phyloP scores from a whole-genome alignment of 805 yeast species.

The Brettanomyces anomalus region DNA sequence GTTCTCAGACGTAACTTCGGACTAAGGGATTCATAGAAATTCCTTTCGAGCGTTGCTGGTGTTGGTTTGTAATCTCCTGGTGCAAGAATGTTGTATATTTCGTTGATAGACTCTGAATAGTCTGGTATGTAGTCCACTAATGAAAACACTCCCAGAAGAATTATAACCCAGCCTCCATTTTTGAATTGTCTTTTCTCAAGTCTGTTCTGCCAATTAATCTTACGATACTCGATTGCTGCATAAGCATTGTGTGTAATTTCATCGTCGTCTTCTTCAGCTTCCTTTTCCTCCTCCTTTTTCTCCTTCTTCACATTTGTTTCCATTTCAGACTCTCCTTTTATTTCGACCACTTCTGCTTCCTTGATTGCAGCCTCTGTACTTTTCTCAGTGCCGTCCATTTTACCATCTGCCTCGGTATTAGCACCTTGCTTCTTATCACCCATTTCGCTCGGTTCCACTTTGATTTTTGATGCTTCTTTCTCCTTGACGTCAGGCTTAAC shows the following conservation, averaged over 20 bases:
- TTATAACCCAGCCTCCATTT: constrained; percentile 81
- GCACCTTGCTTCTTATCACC: too few species aligned
- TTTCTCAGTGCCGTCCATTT: constrained; percentile 2
- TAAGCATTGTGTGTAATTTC: constrained; percentile 34
- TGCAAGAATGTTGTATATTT: constrained; percentile 45
- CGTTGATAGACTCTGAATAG: constrained; percentile 39
- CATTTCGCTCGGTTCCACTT: constrained; percentile 8
- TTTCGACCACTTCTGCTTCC: neutral
- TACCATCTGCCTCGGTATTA: too few species aligned
- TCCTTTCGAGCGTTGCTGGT: constrained; percentile 36
- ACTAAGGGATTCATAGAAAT: constrained; percentile 47
- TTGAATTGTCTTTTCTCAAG: constrained; percentile 64
- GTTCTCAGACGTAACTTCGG: constrained; percentile 46
- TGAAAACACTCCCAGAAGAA: constrained; percentile 64
- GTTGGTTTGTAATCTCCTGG: constrained; percentile 46
- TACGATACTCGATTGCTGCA: constrained; percentile 44
- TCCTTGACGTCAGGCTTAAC: constrained; percentile 8
- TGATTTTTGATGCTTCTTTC: constrained; percentile 8
- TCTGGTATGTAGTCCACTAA: constrained; percentile 48
- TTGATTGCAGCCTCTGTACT: neutral
- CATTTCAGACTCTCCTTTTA: neutral
- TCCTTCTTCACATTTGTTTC: neutral
- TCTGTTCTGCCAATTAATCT: constrained; percentile 69
- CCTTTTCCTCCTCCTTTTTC: constrained; percentile 11
- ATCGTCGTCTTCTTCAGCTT: constrained; percentile 18